These are phyloP conservation scores for Microbotryomycetes sp. DNA, from an alignment of 1,284 basidiomycete genomes.

Conservation along the genomic window DNA sequence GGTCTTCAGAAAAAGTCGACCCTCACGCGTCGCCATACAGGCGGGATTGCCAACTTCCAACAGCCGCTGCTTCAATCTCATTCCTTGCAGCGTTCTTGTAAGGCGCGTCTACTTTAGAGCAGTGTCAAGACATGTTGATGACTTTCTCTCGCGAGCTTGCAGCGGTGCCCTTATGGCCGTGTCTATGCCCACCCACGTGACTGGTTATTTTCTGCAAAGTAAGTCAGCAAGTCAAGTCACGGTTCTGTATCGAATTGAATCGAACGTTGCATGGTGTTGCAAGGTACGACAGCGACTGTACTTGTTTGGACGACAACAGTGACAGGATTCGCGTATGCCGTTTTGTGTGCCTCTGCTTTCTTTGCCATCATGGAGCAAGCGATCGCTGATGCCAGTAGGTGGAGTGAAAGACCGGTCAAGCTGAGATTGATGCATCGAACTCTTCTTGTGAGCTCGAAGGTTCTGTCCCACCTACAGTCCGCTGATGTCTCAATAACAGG, in stretches of 20 bases:
- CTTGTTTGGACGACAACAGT: not conserved
- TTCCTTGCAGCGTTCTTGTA: constrained; percentile 7
- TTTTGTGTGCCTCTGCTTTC: not conserved
- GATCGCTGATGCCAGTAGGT: not conserved
- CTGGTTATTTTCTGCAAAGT: not conserved
- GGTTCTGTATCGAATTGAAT: too few relatives aligned
- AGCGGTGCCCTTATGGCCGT: not conserved
- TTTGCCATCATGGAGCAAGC: not conserved
- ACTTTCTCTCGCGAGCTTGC: not conserved
- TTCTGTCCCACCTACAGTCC: too few relatives aligned
- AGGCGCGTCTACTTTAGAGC: not conserved
- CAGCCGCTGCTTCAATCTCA: not conserved
- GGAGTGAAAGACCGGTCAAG: not conserved
- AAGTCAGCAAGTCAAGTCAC: too few relatives aligned
- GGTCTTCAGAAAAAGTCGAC: not conserved
- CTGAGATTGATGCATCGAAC: too few relatives aligned
- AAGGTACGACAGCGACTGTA: not conserved
- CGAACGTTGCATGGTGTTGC: not conserved
- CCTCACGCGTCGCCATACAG: constrained; percentile 1
- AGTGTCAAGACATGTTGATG: not conserved
- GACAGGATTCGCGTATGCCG: not conserved
- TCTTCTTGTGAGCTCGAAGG: too few relatives aligned
- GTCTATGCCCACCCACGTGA: not conserved
- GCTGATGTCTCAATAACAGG: too few relatives aligned
- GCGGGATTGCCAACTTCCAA: constrained; percentile 8